These are phyloP conservation scores for Carnegiea gigantea DNA, from an alignment of 179 eudicot species.

Conservation along the genomic window DNA sequence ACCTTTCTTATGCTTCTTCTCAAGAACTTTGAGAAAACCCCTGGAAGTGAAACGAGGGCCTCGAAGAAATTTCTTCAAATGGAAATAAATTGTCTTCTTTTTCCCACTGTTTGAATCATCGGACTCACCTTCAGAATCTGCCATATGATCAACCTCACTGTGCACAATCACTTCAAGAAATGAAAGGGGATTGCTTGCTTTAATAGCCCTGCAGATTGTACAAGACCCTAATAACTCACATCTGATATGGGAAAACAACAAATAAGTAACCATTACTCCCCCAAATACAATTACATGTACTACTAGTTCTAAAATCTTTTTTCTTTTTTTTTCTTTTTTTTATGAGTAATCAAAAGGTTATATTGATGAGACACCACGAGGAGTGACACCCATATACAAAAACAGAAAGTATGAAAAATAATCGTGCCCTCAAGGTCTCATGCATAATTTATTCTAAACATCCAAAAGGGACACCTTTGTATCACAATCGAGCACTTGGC, in stretches of 20 bases:
- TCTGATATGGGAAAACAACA: not conserved
- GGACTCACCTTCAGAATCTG: constrained; percentile 36
- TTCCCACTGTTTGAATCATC: constrained; percentile 37
- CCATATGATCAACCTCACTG: constrained; percentile 57
- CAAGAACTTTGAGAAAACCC: constrained; percentile 66
- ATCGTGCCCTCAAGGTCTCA: too few relatives aligned
- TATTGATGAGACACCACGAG: too few relatives aligned
- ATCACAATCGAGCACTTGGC: too few relatives aligned
- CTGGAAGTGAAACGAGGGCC: constrained; percentile 75
- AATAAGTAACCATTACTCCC: not conserved
- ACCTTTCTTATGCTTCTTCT: constrained; percentile 74
- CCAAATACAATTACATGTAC: not conserved
- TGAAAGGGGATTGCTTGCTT: constrained; percentile 66
- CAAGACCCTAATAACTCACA: constrained; percentile 3
- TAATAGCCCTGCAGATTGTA: constrained; percentile 62
- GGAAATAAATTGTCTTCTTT: constrained; percentile 58
- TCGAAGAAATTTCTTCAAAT: constrained; percentile 82
- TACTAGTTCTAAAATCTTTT: not conserved
- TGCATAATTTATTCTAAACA: too few relatives aligned
- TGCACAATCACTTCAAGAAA: constrained; percentile 84
- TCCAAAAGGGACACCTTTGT: too few relatives aligned
- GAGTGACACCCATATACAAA: too few relatives aligned
- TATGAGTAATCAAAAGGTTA: too few relatives aligned
- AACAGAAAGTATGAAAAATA: too few relatives aligned
- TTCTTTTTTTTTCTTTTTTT: too few relatives aligned